These are phyloP conservation scores for Ascosphaera apis DNA, from an alignment of 2,329 filamentous ascomycete species.

Conservation along the genomic window DNA sequence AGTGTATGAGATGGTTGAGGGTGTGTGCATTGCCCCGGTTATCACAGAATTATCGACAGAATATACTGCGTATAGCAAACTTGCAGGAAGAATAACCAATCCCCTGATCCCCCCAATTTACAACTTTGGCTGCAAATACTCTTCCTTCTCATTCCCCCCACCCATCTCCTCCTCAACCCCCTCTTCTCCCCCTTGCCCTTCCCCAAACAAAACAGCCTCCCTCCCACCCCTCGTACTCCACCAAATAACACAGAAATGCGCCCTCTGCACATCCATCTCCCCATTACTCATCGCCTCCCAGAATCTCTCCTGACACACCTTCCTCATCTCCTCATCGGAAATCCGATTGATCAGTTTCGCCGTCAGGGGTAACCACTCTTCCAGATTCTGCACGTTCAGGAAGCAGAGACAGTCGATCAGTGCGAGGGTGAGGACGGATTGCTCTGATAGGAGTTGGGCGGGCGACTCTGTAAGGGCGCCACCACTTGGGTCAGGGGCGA, in stretches of 20 bases:
- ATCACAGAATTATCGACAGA: no score
- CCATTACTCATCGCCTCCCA: slow-evolving; percentile 60
- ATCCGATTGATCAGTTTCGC: slow-evolving; percentile 46
- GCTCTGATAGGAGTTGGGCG: slow-evolving; percentile 41
- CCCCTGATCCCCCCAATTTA: slow-evolving; percentile 15
- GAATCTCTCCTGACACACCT: slow-evolving; percentile 45
- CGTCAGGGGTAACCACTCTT: slow-evolving; percentile 58
- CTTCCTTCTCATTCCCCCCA: slow-evolving; percentile 11
- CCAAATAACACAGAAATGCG: slow-evolving; percentile 60
- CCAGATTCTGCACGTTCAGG: slow-evolving; percentile 43
- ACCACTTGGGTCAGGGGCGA: slow-evolving; percentile 12
- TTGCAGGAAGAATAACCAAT: slow-evolving; percentile 2
- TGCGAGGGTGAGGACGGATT: slow-evolving; percentile 52
- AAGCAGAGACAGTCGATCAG: slow-evolving; percentile 59
- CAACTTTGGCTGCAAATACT: slow-evolving; percentile 23
- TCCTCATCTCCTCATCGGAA: slow-evolving; percentile 35
- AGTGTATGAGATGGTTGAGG: no score
- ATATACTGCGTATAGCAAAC: no score
- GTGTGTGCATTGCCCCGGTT: no score
- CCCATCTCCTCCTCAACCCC: no score
- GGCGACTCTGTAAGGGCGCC: slow-evolving; percentile 9
- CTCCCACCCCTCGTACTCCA: slow-evolving; percentile 48
- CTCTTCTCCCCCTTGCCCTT: slow-evolving; percentile 7
- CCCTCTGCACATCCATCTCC: slow-evolving; percentile 73
- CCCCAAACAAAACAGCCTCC: slow-evolving; percentile 30